Evolutionary conservation across 257 asterid genomes (phyloP), one percentile per base, ranked within the genome.

Genomic region (Forsythia viridissima): DNA sequence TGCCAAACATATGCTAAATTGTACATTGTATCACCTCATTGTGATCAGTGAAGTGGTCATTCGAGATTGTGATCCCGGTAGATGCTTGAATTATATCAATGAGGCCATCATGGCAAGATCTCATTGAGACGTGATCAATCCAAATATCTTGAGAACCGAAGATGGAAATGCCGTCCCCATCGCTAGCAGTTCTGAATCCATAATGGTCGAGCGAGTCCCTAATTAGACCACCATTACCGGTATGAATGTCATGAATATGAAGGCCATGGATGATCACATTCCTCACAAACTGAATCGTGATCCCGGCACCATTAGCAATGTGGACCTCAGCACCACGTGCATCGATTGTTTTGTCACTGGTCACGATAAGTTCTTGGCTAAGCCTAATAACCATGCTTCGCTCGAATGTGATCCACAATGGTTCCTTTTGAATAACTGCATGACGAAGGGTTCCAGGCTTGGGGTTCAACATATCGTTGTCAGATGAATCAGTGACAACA

Each of bases 41-140:
- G 83, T 94, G 98, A 57, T 91, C 96, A 8, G 97, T 93, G 86
- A 92, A 94, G 79, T 94, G 98, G 21, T 89, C 2, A 78, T 94
- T 94, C 5, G 99, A 89, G 61, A 94, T 83, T 74, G 98, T 91
- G 78, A 93, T 15, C 0, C 91, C 98, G 0, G 98, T 93, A 11
- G 99, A 93, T 2, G 86, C 99, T 69, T 75, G 71, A 37, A 94
- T 81, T 8, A 82, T 92, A 40, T 94, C 98, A 8, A 94, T 83
- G 46, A 93, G 73, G 0, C 99, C 99, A 21, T 94, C 98, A 1
- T 76, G 43, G 77, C 92, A 87, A 0, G 75, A 36, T 38, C 80
- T 83, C 98, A 94, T 92, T 24, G 99, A 94, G 0, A 93, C 91
- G 24, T 94, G 99, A 74, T 94, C 99, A 18, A 94, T 80, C 99